Evolutionary conservation across 2,329 filamentous ascomycete species (phyloP).

Genomic region (Laburnicola sp.): DNA sequence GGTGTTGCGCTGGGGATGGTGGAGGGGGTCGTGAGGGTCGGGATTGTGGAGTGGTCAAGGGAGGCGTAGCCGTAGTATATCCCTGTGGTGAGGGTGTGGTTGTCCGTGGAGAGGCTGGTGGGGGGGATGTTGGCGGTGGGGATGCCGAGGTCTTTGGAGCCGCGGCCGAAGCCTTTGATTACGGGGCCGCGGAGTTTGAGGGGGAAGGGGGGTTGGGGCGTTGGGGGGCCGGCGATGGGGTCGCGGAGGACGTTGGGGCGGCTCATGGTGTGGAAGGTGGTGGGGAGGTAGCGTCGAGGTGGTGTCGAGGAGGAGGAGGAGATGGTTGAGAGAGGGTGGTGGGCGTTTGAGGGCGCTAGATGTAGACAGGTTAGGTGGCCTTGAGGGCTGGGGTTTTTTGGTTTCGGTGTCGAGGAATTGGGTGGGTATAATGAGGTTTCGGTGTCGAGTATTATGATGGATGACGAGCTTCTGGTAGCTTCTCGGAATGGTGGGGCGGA

Average conservation of each 20-base stretch:
- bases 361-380: too few species aligned
- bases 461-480: constrained; percentile 16
- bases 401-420: neutral
- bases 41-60: constrained; percentile 57
- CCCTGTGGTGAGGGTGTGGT: constrained; percentile 67
- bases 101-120: constrained; percentile 70
- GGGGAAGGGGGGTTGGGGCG: constrained; percentile 76
- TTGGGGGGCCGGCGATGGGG: constrained; percentile 70
- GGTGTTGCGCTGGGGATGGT: constrained; percentile 21
- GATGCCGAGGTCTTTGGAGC: constrained; percentile 95
- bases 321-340: neutral
- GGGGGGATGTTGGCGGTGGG: constrained; percentile 87
- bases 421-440: neutral
- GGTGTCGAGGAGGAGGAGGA: neutral
- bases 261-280: constrained; percentile 20
- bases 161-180: constrained; percentile 89
- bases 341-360: too few species aligned
- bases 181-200: constrained; percentile 82
- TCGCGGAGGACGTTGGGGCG: constrained; percentile 61
- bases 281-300: neutral
- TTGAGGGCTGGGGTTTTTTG: too few species aligned
- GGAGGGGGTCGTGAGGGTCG: constrained; percentile 38
- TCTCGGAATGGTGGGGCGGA: constrained; percentile 21
- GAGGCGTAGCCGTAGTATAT: constrained; percentile 94
- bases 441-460: neutral